Conservation (phyloP, 148 eudicot species). For the Camellia japonica region DNA sequence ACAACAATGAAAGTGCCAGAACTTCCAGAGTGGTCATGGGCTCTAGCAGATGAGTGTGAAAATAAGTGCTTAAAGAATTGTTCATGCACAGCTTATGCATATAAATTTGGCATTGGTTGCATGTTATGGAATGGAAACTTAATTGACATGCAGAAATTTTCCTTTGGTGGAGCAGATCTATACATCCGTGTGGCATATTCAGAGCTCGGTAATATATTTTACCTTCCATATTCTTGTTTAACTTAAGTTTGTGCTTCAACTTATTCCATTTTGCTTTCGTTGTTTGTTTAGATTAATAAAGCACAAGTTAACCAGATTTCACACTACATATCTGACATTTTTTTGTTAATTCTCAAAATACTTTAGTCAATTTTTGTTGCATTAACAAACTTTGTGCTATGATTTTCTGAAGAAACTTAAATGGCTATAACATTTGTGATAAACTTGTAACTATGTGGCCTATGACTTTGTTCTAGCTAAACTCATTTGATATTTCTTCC, state of each 20-base stretch:
- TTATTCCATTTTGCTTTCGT: not conserved
- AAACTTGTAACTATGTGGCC: too few species aligned
- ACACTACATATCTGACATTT: too few species aligned
- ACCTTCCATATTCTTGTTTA: not conserved
- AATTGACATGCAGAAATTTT: slow-evolving; percentile 34
- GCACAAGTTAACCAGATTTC: too few species aligned
- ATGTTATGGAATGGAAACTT: slow-evolving; percentile 42
- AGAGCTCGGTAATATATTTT: slow-evolving; percentile 24
- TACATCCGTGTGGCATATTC: slow-evolving; percentile 38
- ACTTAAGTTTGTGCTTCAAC: not conserved
- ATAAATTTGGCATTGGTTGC: slow-evolving; percentile 34
- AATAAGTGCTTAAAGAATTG: slow-evolving; percentile 34
- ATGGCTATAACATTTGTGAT: too few species aligned
- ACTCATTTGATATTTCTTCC: not conserved
- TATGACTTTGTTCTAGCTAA: too few species aligned
- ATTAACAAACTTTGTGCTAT: too few species aligned
- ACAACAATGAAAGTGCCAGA: slow-evolving; percentile 40
- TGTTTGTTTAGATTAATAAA: not conserved
- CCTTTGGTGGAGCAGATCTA: slow-evolving; percentile 29
- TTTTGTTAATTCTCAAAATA: too few species aligned
- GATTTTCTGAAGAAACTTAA: too few species aligned
- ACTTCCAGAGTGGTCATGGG: slow-evolving; percentile 5
- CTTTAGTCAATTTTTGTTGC: too few species aligned
- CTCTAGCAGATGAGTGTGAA: slow-evolving; percentile 25
- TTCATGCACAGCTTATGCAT: slow-evolving; percentile 45